These are phyloP conservation scores for Cucurbita moschata DNA, from an alignment of 306 rosid species.

Conservation along the genomic window DNA sequence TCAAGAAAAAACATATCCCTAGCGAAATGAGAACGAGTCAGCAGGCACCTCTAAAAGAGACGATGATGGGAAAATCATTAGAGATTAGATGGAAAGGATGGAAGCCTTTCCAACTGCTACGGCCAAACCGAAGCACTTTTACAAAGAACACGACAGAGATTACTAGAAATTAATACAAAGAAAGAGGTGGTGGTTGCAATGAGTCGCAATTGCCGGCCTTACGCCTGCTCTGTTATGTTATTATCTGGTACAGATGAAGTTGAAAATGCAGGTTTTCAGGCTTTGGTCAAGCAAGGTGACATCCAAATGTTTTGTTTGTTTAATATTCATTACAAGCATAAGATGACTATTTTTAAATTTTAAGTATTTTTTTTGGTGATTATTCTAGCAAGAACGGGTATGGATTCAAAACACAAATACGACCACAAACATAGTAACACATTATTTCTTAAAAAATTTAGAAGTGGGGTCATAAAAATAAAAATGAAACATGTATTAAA, in stretches of 20 bases:
- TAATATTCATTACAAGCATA: background rate
- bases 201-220: background rate
- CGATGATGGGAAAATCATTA: background rate
- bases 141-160: background rate
- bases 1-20: background rate
- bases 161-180: background rate
- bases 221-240: background rate
- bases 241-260: background rate
- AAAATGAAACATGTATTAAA: too few species aligned
- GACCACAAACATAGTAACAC: too few species aligned
- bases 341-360: background rate
- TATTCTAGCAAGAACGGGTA: too few species aligned
- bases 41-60: background rate
- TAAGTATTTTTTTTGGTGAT: too few species aligned
- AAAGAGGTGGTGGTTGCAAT: background rate
- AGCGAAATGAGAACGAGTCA: background rate
- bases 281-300: background rate
- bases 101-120: background rate
- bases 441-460: too few species aligned
- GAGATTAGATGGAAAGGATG: background rate
- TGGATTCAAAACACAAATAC: too few species aligned
- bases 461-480: too few species aligned
- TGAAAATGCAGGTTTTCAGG: background rate
- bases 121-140: background rate
- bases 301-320: background rate